A percentile compares a stretch with the other conserved stretches of the same genome.
phyloP scores from a whole-genome alignment of 768 basidiomycete species.

The Termitomyces sp. region DNA sequence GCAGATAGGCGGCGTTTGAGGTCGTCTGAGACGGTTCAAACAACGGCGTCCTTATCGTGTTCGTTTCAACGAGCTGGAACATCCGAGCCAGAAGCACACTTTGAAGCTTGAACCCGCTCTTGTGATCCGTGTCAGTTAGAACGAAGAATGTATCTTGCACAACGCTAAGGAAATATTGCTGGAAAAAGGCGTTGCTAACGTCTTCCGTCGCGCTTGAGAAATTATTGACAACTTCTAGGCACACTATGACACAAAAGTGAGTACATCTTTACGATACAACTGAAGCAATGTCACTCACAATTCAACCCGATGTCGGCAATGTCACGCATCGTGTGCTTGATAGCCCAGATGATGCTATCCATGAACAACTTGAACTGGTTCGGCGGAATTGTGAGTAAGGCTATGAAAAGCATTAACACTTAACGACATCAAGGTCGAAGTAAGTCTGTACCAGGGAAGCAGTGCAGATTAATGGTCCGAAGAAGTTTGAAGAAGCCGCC shows the following conservation, averaged over 20 bases:
- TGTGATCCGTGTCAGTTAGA: conserved; percentile 96
- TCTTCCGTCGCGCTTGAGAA: conserved; percentile 72
- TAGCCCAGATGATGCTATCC: conserved; percentile 99
- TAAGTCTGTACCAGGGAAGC: conserved; percentile 76
- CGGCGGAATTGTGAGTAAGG: conserved; percentile 82
- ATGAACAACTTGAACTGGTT: conserved; percentile 95
- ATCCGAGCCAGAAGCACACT: conserved; percentile 87
- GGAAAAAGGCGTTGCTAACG: conserved; percentile 91
- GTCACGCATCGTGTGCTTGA: conserved; percentile 99
- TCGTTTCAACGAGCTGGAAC: conserved; percentile 87
- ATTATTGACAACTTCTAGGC: conserved; percentile 92
- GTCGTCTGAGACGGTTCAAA: conserved; percentile 75
- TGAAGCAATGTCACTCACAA: conserved; percentile 35
- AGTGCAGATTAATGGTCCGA: conserved; percentile 85
- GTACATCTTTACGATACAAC: conserved; percentile 1
- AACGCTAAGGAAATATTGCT: conserved; percentile 89
- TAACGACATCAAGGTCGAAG: not conserved
- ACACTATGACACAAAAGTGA: conserved; percentile 45
- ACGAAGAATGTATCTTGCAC: conserved; percentile 97
- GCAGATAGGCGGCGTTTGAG: conserved; percentile 74
- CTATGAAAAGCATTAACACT: conserved; percentile 29
- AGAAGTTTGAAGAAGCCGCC: conserved; percentile 95
- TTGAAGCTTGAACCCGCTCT: conserved; percentile 97
- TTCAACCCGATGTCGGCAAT: conserved; percentile 90
- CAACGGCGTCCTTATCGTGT: conserved; percentile 74